phyloP scores from a whole-genome alignment of 805 yeast genomes.

The Wickerhamomyces sydowiorum region DNA sequence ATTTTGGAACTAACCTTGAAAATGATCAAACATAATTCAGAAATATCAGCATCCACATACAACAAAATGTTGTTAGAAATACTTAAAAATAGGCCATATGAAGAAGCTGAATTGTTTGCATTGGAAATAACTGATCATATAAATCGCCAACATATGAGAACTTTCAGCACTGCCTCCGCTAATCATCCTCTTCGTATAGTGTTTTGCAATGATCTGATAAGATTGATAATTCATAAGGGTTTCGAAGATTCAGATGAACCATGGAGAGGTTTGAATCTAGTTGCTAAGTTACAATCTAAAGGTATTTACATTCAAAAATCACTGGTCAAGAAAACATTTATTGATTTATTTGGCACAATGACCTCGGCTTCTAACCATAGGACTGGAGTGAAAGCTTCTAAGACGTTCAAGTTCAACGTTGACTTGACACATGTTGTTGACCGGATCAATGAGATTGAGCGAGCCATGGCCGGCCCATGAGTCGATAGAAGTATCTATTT shows the following conservation, averaged over 20 bases:
- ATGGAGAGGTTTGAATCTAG: conserved; percentile 18
- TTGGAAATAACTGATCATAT: conserved; percentile 6
- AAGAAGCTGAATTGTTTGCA: conserved; percentile 7
- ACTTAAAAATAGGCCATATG: neutral
- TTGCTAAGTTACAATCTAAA: conserved; percentile 10
- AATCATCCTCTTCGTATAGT: conserved; percentile 15
- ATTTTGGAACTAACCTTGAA: neutral
- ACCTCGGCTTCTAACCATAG: neutral
- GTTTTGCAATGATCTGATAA: conserved; percentile 11
- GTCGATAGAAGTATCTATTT: neutral
- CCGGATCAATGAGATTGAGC: neutral
- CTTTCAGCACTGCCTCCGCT: conserved; percentile 7
- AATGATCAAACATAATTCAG: neutral
- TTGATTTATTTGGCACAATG: conserved; percentile 3
- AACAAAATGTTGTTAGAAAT: neutral
- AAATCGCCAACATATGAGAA: neutral
- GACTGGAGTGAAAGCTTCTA: too few relatives aligned
- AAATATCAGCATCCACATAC: neutral
- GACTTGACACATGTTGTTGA: neutral
- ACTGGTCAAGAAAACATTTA: conserved; percentile 9
- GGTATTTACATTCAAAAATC: conserved; percentile 15
- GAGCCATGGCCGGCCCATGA: neutral
- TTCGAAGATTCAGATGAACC: conserved; percentile 14
- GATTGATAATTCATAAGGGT: conserved; percentile 14
- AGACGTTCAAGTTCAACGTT: neutral